phyloP scores from a whole-genome alignment of 23 red algal species.

The Pyropia yezoensis region DNA sequence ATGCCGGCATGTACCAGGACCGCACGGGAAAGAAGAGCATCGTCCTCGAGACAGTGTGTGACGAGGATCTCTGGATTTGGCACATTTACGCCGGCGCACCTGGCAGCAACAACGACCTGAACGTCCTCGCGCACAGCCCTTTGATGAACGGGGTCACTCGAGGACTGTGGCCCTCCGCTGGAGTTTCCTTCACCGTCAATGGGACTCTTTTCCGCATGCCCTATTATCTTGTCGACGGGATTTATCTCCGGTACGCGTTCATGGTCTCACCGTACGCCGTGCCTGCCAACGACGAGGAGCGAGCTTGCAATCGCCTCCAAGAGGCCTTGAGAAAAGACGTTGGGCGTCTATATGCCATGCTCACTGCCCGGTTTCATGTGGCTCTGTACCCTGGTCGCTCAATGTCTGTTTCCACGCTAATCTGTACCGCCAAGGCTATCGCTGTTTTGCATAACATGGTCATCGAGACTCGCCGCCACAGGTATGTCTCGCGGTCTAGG shows the following conservation, averaged over 20 bases:
- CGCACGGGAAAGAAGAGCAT: not conserved
- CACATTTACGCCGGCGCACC: slow-evolving; percentile 1
- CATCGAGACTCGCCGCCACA: too few species aligned
- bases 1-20: not conserved
- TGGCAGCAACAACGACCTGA: slow-evolving; percentile 12
- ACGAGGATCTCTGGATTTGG: slow-evolving; percentile 18
- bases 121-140: too few species aligned
- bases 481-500: too few species aligned
- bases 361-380: slow-evolving; percentile 2
- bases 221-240: too few species aligned
- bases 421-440: too few species aligned
- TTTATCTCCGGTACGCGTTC: too few species aligned
- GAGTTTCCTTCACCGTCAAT: not conserved
- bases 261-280: too few species aligned
- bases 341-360: slow-evolving; percentile 19
- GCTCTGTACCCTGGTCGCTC: not conserved
- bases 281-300: too few species aligned
- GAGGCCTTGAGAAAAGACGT: slow-evolving; percentile 4
- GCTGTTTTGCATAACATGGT: too few species aligned
- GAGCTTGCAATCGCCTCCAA: slow-evolving; percentile 1
- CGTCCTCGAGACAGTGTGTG: slow-evolving; percentile 7
- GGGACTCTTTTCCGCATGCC: too few species aligned
- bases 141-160: not conserved
- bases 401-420: slow-evolving; percentile 1
- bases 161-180: not conserved